These are phyloP conservation scores for Pythium sukuiense DNA, from an alignment of 352 stramenopile species.

Conservation along the genomic window DNA sequence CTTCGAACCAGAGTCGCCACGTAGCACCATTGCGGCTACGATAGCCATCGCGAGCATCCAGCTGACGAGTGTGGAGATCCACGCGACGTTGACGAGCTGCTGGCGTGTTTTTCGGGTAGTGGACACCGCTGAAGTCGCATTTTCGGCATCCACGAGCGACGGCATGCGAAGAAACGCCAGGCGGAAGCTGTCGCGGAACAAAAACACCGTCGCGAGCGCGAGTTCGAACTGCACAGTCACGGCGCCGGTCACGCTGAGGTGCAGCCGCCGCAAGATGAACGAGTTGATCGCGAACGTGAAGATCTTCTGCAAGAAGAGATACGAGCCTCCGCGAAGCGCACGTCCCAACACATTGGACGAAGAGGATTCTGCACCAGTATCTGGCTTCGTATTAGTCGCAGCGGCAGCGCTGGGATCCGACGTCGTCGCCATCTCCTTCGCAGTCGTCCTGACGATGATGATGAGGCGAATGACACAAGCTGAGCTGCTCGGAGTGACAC, in stretches of 20 bases:
- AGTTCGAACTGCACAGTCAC: conserved; percentile 89
- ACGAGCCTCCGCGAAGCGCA: conserved; percentile 65
- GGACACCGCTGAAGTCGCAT: neutral
- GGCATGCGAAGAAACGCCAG: conserved; percentile 83
- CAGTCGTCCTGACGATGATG: neutral
- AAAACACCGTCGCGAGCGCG: conserved; percentile 85
- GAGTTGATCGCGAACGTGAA: conserved; percentile 86
- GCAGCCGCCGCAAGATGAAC: conserved; percentile 68
- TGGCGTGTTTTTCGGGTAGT: conserved; percentile 25
- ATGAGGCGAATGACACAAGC: neutral
- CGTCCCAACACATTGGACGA: conserved; percentile 39
- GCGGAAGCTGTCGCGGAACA: conserved; percentile 89
- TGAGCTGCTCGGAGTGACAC: conserved; percentile 1
- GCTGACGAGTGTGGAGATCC: conserved; percentile 68
- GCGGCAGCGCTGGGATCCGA: neutral
- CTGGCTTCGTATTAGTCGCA: neutral
- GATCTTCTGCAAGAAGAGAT: conserved; percentile 83
- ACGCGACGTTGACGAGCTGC: conserved; percentile 74
- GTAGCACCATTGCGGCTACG: conserved; percentile 25
- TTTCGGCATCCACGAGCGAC: conserved; percentile 40
- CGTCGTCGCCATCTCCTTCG: neutral
- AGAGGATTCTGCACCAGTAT: neutral
- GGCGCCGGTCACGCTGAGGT: conserved; percentile 75
- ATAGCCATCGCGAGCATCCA: conserved; percentile 47
- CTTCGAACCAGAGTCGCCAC: neutral